phyloP scores from a whole-genome alignment of 2,329 filamentous ascomycete species.

The Venturia asperata region DNA sequence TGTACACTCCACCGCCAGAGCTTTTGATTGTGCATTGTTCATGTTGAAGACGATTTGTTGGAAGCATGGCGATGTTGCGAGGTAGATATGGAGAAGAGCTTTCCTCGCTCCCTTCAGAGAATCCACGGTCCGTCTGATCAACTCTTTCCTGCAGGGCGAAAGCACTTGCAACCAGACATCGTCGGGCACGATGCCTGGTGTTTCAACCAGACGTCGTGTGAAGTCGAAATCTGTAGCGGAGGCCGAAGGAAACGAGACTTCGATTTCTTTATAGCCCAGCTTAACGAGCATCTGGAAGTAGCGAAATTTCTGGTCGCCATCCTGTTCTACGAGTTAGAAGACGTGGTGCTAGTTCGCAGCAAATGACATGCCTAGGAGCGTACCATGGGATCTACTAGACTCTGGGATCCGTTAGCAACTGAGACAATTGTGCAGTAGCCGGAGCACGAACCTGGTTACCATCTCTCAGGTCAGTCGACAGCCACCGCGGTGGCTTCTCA shows the following conservation, averaged over 20 bases:
- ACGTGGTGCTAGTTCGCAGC: background rate
- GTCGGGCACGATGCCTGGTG: slow-evolving; percentile 72
- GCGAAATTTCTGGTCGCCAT: slow-evolving; percentile 86
- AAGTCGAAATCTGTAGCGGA: slow-evolving; percentile 97
- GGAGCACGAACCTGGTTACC: slow-evolving; percentile 60
- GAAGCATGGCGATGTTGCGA: slow-evolving; percentile 95
- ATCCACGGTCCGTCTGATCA: slow-evolving; percentile 84
- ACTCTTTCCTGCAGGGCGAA: slow-evolving; percentile 82
- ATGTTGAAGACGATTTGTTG: slow-evolving; percentile 84
- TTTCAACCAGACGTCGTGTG: slow-evolving; percentile 77
- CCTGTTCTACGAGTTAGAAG: slow-evolving; percentile 37
- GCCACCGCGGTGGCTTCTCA: slow-evolving; percentile 81
- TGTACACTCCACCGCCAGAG: slow-evolving; percentile 76
- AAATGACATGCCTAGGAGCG: slow-evolving; percentile 10
- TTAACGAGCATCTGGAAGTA: slow-evolving; percentile 94
- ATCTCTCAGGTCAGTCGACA: slow-evolving; percentile 81
- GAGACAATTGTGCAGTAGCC: background rate
- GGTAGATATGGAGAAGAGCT: slow-evolving; percentile 89
- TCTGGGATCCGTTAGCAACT: slow-evolving; percentile 32
- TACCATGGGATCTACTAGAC: slow-evolving; percentile 87
- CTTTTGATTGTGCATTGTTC: slow-evolving; percentile 72
- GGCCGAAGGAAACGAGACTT: slow-evolving; percentile 90
- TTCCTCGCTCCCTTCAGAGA: slow-evolving; percentile 85
- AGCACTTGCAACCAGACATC: slow-evolving; percentile 91
- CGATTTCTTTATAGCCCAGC: slow-evolving; percentile 95